Percentiles rank a stretch among this genome's conserved stretches.
Conservation (phyloP, 2,329 filamentous ascomycete species). For the Diplodia intermedia region DNA sequence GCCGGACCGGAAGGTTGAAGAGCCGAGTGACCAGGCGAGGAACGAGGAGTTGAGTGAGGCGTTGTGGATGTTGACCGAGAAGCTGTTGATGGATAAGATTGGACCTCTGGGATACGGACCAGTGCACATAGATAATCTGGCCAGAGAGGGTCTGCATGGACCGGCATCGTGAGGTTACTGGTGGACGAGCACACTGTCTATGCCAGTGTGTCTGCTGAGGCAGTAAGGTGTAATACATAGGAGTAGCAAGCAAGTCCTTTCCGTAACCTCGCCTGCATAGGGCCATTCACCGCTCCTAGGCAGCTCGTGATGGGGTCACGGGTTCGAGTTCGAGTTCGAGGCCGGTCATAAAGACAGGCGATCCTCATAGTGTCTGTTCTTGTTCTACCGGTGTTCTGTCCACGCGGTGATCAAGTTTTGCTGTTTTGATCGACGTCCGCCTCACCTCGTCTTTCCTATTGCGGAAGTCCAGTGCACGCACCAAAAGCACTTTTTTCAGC, state of each 20-base stretch:
- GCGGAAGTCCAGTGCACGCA: no score
- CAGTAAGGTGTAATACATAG: not conserved
- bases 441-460: no score
- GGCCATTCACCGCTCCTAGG: no score
- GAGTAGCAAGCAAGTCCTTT: not conserved
- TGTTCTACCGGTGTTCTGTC: not conserved
- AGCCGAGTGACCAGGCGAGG: conserved; percentile 52
- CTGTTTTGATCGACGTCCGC: not conserved
- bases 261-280: not conserved
- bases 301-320: not conserved
- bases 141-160: conserved; percentile 25
- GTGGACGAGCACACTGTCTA: not conserved
- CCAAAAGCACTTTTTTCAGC: not conserved
- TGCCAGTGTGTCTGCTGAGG: not conserved
- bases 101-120: conserved; percentile 35
- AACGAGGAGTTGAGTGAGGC: conserved; percentile 53
- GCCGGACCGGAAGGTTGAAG: conserved; percentile 57
- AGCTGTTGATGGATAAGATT: conserved; percentile 53
- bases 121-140: conserved; percentile 25
- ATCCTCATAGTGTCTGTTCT: no score
- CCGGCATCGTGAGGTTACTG: not conserved
- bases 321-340: not conserved
- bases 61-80: conserved; percentile 56
- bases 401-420: no score
- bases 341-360: not conserved